Conservation (phyloP, 306 rosid genomes). For the Castanea sativa region DNA sequence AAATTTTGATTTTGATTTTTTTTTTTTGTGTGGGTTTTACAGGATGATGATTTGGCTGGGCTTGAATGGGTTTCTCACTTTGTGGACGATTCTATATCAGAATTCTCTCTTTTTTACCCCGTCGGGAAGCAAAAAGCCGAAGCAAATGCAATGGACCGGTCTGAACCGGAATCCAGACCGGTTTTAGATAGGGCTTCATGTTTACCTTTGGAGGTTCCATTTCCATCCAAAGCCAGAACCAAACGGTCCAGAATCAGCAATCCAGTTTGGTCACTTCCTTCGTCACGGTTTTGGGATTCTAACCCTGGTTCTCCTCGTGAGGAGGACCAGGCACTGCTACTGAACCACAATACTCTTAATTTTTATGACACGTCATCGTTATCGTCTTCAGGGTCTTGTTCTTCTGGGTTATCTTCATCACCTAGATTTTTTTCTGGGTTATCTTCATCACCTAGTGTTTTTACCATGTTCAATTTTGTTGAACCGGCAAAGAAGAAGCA, state of each 20-base stretch:
- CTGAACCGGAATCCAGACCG: conserved; percentile 38
- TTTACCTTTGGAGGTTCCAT: conserved; percentile 45
- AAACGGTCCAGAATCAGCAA: conserved; percentile 33
- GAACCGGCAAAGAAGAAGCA: conserved; percentile 66
- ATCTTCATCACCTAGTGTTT: conserved; percentile 29
- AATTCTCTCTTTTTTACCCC: conserved; percentile 46
- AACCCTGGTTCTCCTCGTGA: too few relatives aligned
- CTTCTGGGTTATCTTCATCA: conserved; percentile 36
- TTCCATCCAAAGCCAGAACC: conserved; percentile 58
- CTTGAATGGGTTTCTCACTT: conserved; percentile 93
- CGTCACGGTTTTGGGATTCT: neutral
- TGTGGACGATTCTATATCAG: conserved; percentile 76
- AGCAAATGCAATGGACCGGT: conserved; percentile 9
- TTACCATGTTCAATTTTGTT: neutral
- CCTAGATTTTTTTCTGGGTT: conserved; percentile 27
- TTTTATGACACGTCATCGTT: conserved; percentile 21
- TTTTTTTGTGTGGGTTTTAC: conserved; percentile 14
- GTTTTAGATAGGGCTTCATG: conserved; percentile 21
- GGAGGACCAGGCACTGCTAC: too few relatives aligned
- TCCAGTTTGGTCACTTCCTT: conserved; percentile 24
- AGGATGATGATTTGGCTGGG: conserved; percentile 78
- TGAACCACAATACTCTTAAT: too few relatives aligned
- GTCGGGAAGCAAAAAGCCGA: conserved; percentile 25
- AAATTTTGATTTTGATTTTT: conserved; percentile 4
- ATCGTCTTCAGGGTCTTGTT: conserved; percentile 43